These are phyloP conservation scores for Cladosporium velox DNA, from an alignment of 2,329 filamentous ascomycete species.

Conservation along the genomic window DNA sequence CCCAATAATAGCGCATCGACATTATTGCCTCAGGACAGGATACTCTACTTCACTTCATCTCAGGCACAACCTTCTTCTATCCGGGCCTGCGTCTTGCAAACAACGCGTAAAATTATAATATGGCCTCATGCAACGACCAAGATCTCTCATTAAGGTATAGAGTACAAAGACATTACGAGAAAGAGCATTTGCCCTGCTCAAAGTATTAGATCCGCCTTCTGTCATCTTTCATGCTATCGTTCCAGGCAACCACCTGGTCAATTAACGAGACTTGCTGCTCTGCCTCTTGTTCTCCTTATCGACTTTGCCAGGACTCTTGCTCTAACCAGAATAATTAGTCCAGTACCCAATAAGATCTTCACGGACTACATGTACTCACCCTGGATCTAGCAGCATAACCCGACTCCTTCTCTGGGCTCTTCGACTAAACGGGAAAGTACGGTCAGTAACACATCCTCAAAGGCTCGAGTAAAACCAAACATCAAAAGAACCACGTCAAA, in stretches of 20 bases:
- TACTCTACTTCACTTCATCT: background rate
- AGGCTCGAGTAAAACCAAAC: background rate
- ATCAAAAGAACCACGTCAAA: background rate
- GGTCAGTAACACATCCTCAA: background rate
- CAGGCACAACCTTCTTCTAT: background rate
- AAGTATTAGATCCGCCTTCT: background rate
- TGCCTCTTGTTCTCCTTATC: conserved; percentile 17
- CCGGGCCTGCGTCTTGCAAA: background rate
- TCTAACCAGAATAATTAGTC: conserved; percentile 1
- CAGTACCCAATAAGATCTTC: background rate
- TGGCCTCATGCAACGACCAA: background rate
- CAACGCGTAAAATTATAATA: background rate
- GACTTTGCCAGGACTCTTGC: conserved; percentile 7
- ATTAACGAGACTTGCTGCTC: conserved; percentile 3
- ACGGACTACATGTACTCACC: background rate
- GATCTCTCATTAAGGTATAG: background rate
- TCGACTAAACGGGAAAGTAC: background rate
- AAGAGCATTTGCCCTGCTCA: background rate
- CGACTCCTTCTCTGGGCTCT: background rate
- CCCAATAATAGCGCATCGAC: background rate
- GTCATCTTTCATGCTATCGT: background rate
- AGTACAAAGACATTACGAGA: conserved; percentile 6
- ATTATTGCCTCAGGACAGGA: background rate
- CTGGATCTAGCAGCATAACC: background rate
- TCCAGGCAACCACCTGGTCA: background rate